A percentile compares a stretch with the other conserved stretches of the same genome.
phyloP scores from a whole-genome alignment of 129 eudicot genomes.

The Flaveria ramosissima region DNA sequence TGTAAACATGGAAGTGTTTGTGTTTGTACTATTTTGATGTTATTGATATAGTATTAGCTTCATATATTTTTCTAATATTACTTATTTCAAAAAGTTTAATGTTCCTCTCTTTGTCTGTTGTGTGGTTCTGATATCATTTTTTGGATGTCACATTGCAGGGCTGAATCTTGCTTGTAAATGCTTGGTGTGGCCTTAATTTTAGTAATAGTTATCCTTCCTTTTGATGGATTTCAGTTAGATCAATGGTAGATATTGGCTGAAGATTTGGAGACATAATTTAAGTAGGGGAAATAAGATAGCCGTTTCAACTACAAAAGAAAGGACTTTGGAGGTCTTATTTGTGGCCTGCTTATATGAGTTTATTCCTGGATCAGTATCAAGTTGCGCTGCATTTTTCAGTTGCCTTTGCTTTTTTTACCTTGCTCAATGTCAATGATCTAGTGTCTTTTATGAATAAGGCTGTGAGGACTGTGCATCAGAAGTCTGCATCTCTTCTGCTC shows the following conservation, averaged over 20 bases:
- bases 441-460: constrained; percentile 46
- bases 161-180: constrained; percentile 47
- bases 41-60: constrained; percentile 28
- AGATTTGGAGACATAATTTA: constrained; percentile 37
- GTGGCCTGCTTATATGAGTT: constrained; percentile 19
- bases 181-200: constrained; percentile 33
- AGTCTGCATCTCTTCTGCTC: constrained; percentile 31
- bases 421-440: constrained; percentile 27
- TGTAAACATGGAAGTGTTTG: background rate
- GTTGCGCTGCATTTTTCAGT: constrained; percentile 44
- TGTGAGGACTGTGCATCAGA: constrained; percentile 47
- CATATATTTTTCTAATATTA: background rate
- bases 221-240: constrained; percentile 46
- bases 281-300: constrained; percentile 37
- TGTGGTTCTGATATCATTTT: constrained; percentile 22
- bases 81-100: background rate
- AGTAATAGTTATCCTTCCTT: constrained; percentile 32
- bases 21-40: constrained; percentile 15
- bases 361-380: constrained; percentile 36
- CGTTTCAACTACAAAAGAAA: constrained; percentile 24
- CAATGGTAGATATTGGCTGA: constrained; percentile 30
- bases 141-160: constrained; percentile 38
- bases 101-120: background rate
- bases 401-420: constrained; percentile 28
- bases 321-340: constrained; percentile 18